A percentile compares a stretch with the other conserved stretches of the same genome.
These are phyloP conservation scores for Aspergillus sp. DNA, from an alignment of 2,329 filamentous ascomycete genomes.

Conservation along the genomic window DNA sequence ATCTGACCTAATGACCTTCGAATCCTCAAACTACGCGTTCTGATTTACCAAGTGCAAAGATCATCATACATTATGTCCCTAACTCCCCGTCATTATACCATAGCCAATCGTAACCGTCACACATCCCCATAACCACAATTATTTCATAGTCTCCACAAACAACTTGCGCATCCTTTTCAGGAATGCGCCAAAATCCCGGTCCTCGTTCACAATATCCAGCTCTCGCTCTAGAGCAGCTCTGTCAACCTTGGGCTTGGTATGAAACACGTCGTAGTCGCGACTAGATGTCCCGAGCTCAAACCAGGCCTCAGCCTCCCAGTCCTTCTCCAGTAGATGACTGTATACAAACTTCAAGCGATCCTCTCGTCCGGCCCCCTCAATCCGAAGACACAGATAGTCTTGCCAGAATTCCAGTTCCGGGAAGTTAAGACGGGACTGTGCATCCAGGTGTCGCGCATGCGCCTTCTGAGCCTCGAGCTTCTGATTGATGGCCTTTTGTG, in stretches of 20 bases:
- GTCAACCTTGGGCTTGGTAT: constrained; percentile 69
- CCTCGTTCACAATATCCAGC: constrained; percentile 59
- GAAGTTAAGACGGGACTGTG: constrained; percentile 82
- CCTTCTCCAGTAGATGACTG: constrained; percentile 78
- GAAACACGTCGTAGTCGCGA: constrained; percentile 80
- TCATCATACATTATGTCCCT: not conserved
- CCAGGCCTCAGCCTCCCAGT: constrained; percentile 87
- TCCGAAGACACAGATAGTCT: constrained; percentile 79
- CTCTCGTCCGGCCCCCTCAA: constrained; percentile 82
- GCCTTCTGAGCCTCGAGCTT: constrained; percentile 46
- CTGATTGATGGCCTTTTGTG: constrained; percentile 46
- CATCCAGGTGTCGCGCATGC: constrained; percentile 69
- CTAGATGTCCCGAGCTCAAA: constrained; percentile 84
- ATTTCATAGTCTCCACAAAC: constrained; percentile 57
- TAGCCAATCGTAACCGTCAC: not conserved
- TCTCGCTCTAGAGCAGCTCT: constrained; percentile 54
- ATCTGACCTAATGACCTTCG: too few species aligned
- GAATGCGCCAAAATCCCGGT: constrained; percentile 58
- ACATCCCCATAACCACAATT: not conserved
- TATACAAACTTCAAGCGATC: constrained; percentile 90
- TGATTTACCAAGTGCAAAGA: not conserved
- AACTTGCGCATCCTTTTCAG: constrained; percentile 63
- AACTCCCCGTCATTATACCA: not conserved
- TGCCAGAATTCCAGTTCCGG: constrained; percentile 97
- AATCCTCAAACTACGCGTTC: too few species aligned